Base-by-base conservation (phyloP, 352 stramenopile genomes). In the Phytophthora hibernalis region DNA sequence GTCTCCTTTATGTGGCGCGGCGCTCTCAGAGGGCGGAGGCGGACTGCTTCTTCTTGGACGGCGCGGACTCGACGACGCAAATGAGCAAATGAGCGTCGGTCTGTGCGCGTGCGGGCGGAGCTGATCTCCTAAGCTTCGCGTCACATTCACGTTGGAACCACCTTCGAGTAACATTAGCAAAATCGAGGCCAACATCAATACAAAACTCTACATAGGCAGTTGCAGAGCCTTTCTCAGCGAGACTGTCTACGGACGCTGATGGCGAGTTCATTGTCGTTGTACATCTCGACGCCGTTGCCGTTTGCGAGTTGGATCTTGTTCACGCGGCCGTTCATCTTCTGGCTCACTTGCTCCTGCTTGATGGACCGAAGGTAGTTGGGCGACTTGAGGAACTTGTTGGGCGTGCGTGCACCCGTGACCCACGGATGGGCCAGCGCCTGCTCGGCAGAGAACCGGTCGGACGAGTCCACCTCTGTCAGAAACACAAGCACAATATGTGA, bases 351-450 rank as follows among this genome's bases (percentile, higher is more conserved):
- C 57, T 92, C 80, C 63, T 92, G 78, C 70, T 91, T 91, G 64
- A 95, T 95, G 44, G 79, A 83, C 48, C 83, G 78, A 54, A 96
- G 64, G 60, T 96, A 94, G 68, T 95, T 95, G 30, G 89, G 89
- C 21, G 89, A 96, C 47, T 91, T 90, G 30, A 96, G 65, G 71
- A 78, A 95, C 72, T 95, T 89, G 83, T 96, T 95, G 31, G 89
- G 86, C 8, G 87, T 95, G 53, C 87, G 80, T 50, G 91, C 78
- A 11, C 89, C 89, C 21, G 87, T 95, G 58, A 96, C 89, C 89
- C 89, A 96, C 59, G 87, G 89, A 61, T 96, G 89, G 21, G 82
- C 77, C 42, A 94, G 75, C 35, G 85, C 80, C 54, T 96, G 89
- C 33, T 96, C 87, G 21, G 89, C 89, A 2, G 89, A 95, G 65